Evolutionary conservation across 116 monocot genomes (phyloP).

Genomic region (Papilionanthe hybrid): DNA sequence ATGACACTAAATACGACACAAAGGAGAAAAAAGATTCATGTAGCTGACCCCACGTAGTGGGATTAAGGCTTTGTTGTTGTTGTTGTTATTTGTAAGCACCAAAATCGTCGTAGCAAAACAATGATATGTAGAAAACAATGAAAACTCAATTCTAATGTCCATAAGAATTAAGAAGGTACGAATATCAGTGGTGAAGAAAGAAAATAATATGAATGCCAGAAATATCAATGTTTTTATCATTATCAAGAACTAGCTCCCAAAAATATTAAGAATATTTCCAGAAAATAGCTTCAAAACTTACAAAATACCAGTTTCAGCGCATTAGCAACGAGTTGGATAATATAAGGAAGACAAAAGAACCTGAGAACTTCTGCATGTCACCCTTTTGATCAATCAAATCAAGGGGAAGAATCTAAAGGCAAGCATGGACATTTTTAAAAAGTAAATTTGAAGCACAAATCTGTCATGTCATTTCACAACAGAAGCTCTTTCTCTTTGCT

Average conservation of each 20-base stretch:
- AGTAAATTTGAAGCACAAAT: no score
- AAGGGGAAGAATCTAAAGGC: no score
- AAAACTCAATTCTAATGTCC: not conserved
- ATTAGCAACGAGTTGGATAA: not conserved
- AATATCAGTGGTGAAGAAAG: not conserved
- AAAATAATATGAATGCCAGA: not conserved
- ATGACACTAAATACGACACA: no score
- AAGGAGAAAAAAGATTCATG: no score
- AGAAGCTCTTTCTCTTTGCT: no score
- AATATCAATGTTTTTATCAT: not conserved
- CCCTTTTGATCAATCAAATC: no score
- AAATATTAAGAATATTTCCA: not conserved
- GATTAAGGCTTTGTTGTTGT: no score
- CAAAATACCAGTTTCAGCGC: not conserved
- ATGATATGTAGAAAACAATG: not conserved
- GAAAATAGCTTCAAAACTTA: not conserved
- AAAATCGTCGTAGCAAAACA: not conserved
- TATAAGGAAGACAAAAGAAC: not conserved
- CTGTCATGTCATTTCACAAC: no score
- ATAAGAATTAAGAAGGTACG: not conserved
- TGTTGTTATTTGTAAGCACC: no score
- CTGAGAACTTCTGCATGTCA: not conserved
- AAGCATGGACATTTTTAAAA: no score
- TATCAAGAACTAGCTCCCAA: not conserved
- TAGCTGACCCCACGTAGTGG: no score